Conservation (phyloP, 2,329 filamentous ascomycete genomes). For the Coleophoma crateriformis region DNA sequence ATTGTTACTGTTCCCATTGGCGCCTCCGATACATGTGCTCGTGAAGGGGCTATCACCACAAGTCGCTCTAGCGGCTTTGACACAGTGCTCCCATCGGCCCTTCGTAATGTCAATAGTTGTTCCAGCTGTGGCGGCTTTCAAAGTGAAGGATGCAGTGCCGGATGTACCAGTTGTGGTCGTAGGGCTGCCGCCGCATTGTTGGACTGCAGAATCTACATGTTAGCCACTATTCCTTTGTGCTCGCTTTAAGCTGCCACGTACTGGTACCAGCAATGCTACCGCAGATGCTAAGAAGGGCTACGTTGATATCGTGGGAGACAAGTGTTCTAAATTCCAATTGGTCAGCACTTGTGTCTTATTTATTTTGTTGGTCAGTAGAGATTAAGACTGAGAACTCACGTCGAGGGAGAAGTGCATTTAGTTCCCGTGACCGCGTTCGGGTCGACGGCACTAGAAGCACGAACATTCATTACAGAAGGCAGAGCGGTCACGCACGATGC, state of each 20-base stretch:
- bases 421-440: conserved; percentile 25
- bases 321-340: conserved; percentile 9
- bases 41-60: conserved; percentile 13
- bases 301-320: conserved; percentile 38
- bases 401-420: conserved; percentile 25
- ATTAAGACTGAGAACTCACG: conserved; percentile 12
- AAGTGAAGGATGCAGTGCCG: conserved; percentile 41
- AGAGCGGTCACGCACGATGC: conserved; percentile 3
- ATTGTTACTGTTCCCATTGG: conserved; percentile 9
- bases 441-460: conserved; percentile 20
- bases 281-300: conserved; percentile 43
- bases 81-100: conserved; percentile 45
- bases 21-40: conserved; percentile 16
- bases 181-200: not conserved
- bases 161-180: conserved; percentile 34
- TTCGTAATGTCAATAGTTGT: conserved; percentile 47
- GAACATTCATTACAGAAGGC: conserved; percentile 1
- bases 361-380: too few species aligned
- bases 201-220: not conserved
- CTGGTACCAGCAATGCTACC: conserved; percentile 39
- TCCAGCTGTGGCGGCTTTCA: conserved; percentile 34
- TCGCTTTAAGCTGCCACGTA: not conserved
- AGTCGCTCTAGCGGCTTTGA: conserved; percentile 38
- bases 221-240: not conserved
- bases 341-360: not conserved